Evolutionary conservation across 164 flowering plant genomes (phyloP), one percentile per base, ranked within the genome.

Genomic region (Tinospora cordifolia): DNA sequence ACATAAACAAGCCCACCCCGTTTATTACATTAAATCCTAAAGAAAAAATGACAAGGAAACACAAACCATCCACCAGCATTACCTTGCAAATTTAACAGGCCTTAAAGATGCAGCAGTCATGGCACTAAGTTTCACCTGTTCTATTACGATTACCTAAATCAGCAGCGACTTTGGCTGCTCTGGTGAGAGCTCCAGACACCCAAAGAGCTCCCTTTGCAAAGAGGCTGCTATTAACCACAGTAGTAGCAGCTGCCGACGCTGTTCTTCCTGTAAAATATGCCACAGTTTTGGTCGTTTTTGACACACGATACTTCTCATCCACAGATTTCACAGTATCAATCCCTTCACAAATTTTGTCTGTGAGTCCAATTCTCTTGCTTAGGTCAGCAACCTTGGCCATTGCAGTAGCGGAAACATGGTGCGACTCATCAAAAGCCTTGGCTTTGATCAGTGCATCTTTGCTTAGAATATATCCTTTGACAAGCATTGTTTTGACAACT

Each of bases 161-260:
- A 71, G 88, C 88, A 27, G 95, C 88, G 68, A 66, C 90, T 74
- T 88, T 84, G 11, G 96, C 80, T 15, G 97, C 96, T 62, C 79
- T 83, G 63, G 71, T 79, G 13, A 92, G 79, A 73, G 91, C 88
- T 65, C 72, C 92, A 0, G 98, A 92, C 62, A 90, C 76, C 91
- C 90, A 89, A 67, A 89, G 84, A 67, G 96, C 98, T 34, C 96
- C 94, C 26, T 77, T 81, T 0, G 94, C 79, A 77, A 92, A 92
- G 79, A 89, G 88, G 81, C 87, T 85, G 65, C 98, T 92, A 73
- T 86, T 90, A 34, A 89, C 81, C 24, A 92, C 85, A 3, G 87
- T 77, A 68, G 39, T 78, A 14, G 98, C 88, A 66, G 92, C 91
- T 13, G 86, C 77, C 2, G 79, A 80, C 27, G 88, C 96, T 10